A percentile compares a stretch with the other conserved stretches of the same genome.
These are phyloP conservation scores for Verticillium dahliae DNA, from an alignment of 2,329 filamentous ascomycete species.

Conservation along the genomic window DNA sequence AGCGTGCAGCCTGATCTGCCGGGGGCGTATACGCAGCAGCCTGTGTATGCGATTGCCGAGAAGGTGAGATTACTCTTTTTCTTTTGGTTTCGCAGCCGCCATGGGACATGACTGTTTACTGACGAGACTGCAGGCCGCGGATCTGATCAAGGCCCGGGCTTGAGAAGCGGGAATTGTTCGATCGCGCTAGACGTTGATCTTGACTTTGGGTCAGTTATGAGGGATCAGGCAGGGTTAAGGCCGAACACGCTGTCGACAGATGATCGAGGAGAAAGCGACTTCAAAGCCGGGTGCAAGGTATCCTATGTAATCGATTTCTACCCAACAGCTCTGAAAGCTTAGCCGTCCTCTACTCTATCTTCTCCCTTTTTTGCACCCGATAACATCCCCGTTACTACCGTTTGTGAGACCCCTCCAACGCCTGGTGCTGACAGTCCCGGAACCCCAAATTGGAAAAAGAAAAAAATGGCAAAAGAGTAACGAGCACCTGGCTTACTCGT, in stretches of 20 bases:
- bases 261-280: neutral
- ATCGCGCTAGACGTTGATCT: neutral
- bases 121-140: neutral
- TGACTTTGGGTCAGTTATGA: too few species aligned
- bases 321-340: neutral
- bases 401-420: neutral
- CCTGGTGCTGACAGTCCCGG: neutral
- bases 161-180: neutral
- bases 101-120: neutral
- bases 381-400: neutral
- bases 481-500: slow-evolving; percentile 52
- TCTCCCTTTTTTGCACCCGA: neutral
- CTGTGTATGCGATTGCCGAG: slow-evolving; percentile 9
- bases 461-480: neutral
- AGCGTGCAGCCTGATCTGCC: slow-evolving; percentile 12
- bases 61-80: slow-evolving; percentile 2
- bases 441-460: neutral
- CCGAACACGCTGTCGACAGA: neutral
- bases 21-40: slow-evolving; percentile 13
- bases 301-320: neutral
- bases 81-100: too few species aligned
- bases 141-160: slow-evolving; percentile 3
- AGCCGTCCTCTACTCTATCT: neutral
- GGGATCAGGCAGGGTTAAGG: too few species aligned
- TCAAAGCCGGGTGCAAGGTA: neutral